A percentile compares a stretch with the other conserved stretches of the same genome.
These are phyloP conservation scores for Apophysomyces ossiformis DNA, from an alignment of 371 early-diverging fungal species.

Conservation along the genomic window DNA sequence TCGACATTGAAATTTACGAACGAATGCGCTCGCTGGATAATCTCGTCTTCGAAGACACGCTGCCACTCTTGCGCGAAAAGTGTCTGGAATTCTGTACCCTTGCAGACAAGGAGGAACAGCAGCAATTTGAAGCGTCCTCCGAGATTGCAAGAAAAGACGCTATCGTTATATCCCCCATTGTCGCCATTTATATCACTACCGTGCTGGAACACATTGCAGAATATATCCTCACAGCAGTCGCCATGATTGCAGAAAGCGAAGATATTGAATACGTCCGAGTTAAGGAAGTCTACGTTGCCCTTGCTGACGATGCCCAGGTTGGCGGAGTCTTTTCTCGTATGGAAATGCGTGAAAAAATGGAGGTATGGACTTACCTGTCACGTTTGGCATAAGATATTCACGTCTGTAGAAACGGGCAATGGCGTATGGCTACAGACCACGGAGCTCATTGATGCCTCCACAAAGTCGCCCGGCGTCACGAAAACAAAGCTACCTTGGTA, in stretches of 20 bases:
- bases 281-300: conserved; percentile 55
- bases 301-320: conserved; percentile 59
- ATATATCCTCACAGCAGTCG: conserved; percentile 50
- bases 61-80: conserved; percentile 48
- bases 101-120: conserved; percentile 33
- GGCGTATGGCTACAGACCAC: conserved; percentile 15
- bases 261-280: conserved; percentile 57
- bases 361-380: conserved; percentile 27
- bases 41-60: conserved; percentile 22
- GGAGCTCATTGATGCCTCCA: conserved; percentile 1
- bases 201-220: conserved; percentile 67
- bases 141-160: not conserved
- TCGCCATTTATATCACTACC: conserved; percentile 63
- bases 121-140: conserved; percentile 16
- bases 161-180: conserved; percentile 54
- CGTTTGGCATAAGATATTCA: not conserved
- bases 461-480: conserved; percentile 13
- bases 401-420: conserved; percentile 23
- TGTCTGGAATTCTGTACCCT: conserved; percentile 60
- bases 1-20: conserved; percentile 39
- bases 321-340: conserved; percentile 51
- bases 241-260: conserved; percentile 57
- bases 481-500: conserved; percentile 8
- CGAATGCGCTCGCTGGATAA: conserved; percentile 28
- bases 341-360: conserved; percentile 38